A percentile compares a stretch with the other conserved stretches of the same genome.
phyloP scores from a whole-genome alignment of 192 early-diverging fungal species.

The Phlyctochytrium bullatum region DNA sequence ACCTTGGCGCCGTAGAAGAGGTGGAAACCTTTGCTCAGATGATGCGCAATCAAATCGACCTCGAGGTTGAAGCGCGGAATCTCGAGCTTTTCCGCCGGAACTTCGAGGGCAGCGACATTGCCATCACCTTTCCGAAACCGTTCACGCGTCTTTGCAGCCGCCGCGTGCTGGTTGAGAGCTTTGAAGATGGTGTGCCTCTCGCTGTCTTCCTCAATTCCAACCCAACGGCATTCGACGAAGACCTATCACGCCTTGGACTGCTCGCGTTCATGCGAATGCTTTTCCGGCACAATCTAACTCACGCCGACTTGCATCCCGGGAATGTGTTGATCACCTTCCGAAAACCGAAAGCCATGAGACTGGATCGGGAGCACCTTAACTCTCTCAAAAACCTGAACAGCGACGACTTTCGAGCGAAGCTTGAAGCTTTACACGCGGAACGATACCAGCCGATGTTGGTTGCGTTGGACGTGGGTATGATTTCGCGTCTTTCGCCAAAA shows the following conservation, averaged over 20 bases:
- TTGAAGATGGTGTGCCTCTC: constrained; percentile 73
- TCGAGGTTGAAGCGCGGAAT: constrained; percentile 77
- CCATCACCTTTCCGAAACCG: constrained; percentile 61
- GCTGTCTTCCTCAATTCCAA: constrained; percentile 61
- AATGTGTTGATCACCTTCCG: constrained; percentile 84
- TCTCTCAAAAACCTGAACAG: background rate
- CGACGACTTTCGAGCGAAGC: constrained; percentile 16
- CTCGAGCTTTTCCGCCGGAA: constrained; percentile 48
- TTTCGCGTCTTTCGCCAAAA: constrained; percentile 66
- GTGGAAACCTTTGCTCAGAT: constrained; percentile 83
- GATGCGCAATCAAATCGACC: constrained; percentile 89
- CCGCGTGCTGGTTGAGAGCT: constrained; percentile 83
- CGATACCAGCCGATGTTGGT: constrained; percentile 77
- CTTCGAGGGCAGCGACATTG: constrained; percentile 20
- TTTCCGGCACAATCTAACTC: constrained; percentile 89
- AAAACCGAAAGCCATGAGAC: constrained; percentile 8
- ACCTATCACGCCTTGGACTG: constrained; percentile 79
- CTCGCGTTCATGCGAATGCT: constrained; percentile 83
- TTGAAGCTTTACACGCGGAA: constrained; percentile 53
- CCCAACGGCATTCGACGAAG: constrained; percentile 56
- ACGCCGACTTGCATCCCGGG: constrained; percentile 92
- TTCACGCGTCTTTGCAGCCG: constrained; percentile 49
- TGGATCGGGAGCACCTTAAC: background rate
- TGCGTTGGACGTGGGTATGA: constrained; percentile 90
- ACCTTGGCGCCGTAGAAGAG: constrained; percentile 87